Evolutionary conservation across 2,329 filamentous ascomycete species (phyloP), one percentile per base, ranked within the genome.

Genomic region (Cordyceps tenuipes): DNA sequence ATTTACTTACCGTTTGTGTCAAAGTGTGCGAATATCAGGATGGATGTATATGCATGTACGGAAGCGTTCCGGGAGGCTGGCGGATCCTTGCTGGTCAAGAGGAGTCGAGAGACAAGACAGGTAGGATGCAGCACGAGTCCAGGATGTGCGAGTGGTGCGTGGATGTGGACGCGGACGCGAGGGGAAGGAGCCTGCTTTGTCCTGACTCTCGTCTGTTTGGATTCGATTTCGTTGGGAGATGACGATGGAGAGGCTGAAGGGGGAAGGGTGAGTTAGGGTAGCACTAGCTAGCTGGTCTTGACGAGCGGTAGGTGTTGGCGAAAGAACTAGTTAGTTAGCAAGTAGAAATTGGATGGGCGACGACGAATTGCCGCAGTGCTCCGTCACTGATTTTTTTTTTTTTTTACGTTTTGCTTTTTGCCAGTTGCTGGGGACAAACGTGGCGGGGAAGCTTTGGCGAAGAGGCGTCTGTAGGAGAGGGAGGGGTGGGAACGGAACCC

Each of bases 201-300:
- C 51, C 19, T 54, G 39, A 43, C 26, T 31, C 15, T 36, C 4
- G 41, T 34, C 21, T 19, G 44, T 47, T 43, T 36, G 31, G 54
- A 41, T 17, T 57, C 15, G 44, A 41, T 36, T 36, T 36, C 12
- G 39, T 36, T 4, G 46, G 12, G 36, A 2, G 46, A 46, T 46
- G 55, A 12, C 8, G 34, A 57, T 31, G 34, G 23, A 43, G 56
- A 34, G 56, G 56, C 56, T 58, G 56, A 58, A 51, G 34, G 26
- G 29, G 13, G 39, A 44, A 51, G 31, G 56, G 36, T 34, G 56
- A 36, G 44, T n/a, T 36, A 47, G 46, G 44, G 26, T 36, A 47
- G 46, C 56, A 44, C 56, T 58, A 58, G 56, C 56, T 58, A 58
- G 56, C 47, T 47, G 56, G 46, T 36, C 51, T 50, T 58, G 44